Conservation (phyloP, 768 basidiomycete species). For the Glaciozyma martinii region DNA sequence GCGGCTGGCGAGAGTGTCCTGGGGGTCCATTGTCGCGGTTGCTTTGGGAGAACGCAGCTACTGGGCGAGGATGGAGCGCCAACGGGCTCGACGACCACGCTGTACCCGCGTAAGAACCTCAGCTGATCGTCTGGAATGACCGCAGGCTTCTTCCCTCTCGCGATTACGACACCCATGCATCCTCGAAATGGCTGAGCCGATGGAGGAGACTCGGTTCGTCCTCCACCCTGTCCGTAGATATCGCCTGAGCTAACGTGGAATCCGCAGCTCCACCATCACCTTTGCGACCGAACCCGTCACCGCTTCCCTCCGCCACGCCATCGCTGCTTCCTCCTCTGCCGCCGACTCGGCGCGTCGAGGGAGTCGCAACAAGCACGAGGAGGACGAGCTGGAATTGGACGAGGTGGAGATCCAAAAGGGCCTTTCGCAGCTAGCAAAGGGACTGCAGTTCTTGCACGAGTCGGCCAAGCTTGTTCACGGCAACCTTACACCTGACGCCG, state of each 20-base stretch:
- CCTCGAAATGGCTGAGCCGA: constrained; percentile 93
- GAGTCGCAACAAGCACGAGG: constrained; percentile 37
- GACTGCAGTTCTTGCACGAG: constrained; percentile 64
- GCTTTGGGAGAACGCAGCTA: no score
- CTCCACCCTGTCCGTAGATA: neutral
- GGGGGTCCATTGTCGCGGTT: no score
- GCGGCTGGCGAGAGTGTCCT: no score
- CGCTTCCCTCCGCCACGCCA: constrained; percentile 69
- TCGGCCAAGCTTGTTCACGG: constrained; percentile 87
- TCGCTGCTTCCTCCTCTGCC: constrained; percentile 50
- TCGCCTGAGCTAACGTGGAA: neutral
- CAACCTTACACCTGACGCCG: constrained; percentile 75
- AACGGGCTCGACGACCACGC: neutral
- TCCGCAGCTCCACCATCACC: constrained; percentile 55
- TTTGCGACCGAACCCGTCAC: constrained; percentile 89
- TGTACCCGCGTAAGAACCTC: neutral
- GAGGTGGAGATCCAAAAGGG: constrained; percentile 99
- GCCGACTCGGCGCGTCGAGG: constrained; percentile 33
- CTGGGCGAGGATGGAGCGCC: neutral
- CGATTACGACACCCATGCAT: constrained; percentile 86
- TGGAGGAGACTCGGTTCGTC: constrained; percentile 69
- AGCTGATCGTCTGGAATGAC: neutral
- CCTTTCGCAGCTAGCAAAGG: constrained; percentile 62
- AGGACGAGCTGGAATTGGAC: constrained; percentile 65
- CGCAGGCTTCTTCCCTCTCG: constrained; percentile 72